Base-by-base conservation (phyloP, 306 rosid species). In the Leucaena leucocephala region DNA sequence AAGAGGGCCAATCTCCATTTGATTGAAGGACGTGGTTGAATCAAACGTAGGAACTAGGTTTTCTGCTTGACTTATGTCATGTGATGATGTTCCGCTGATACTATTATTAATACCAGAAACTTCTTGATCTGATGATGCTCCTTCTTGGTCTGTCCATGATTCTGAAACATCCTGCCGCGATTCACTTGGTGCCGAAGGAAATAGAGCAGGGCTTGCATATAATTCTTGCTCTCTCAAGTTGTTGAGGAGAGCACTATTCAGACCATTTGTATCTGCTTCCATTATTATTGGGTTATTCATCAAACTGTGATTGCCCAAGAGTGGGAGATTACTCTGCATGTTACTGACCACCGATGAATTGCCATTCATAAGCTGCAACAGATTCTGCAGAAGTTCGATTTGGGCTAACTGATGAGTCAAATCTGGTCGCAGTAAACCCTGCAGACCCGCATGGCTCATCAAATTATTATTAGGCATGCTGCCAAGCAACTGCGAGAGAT, bases 321-420 rank as follows among this genome's bases (percentile, higher is more conserved):
- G 69, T 19, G 72, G 27, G 71, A 69, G 35, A 61, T 10, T 43
- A 78, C 71, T 74, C 78, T 75, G 74, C 8, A 81, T 45, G 61
- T 85, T 82, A 64, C 83, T 84, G 54, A 75, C 81, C 8, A 42
- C n/a, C 8, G 71, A 67, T 8, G 49, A 67, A 67, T 42, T 42
- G 10, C 36, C 54, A 43, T 45, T 45, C 3, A 68, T 21, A 76
- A 88, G 63, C 72, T 87, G 97, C 80, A 90, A 79, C 3, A 92
- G 38, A 55, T 88, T 86, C 72, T 89, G 93, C 16, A 89, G 72
- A 3, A 88, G 54, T 34, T 89, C 93, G 58, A 92, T 72, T 63
- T 86, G 86, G 81, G 88, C 86, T 49, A 91, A 58, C 15, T 90
- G 92, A 62, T 90, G 91, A 70, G 90, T 71, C 17, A 86, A 86